Evolutionary conservation across 163 green algal genomes (phyloP), one percentile per base, ranked within the genome.

Genomic region (Prototheca cutis): DNA sequence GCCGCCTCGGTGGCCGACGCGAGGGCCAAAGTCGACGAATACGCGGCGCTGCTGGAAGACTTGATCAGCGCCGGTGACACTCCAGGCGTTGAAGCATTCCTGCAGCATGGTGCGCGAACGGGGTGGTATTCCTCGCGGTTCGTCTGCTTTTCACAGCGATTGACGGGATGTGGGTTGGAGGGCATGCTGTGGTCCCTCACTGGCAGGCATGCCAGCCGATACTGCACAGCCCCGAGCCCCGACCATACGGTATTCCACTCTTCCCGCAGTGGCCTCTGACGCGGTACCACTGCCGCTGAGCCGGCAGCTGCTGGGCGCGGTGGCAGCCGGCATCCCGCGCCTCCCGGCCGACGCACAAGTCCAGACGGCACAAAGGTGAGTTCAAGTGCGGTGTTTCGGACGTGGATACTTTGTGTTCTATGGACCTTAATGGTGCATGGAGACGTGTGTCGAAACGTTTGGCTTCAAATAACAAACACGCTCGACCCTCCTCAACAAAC

Each of bases 261-360:
- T 18, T 1, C 51, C 40, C 62, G 66, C 79, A 93, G 85, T 94
- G 68, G 55, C 93, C 2, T 86, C 80, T 15, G 86, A 94, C 24
- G 70, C 77, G 1, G 87, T 95, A 18, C 83, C 85, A 3, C 74
- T 95, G 4, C 83, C 90, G 2, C 71, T 95, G n/a, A 90, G 82
- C 61, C 63, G 88, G 6, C 79, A 90, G 65, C 61, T 96, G 55
- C 66, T 96, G 53, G 48, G 66, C 24, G 29, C 57, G 0, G 86
- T 94, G 63, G 74, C 85, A 0, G 60, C 87, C 48, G 76, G 79
- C 34, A 53, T 93, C 4, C 34, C 49, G 27, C 67, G 64, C 33
- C 58, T 95, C 21, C 68, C 74, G 6, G 25, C 65, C 4, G 78
- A 86, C 0, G 40, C 72, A 4, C 85, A 92, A n/a, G n/a, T n/a